A percentile compares a stretch with the other conserved stretches of the same genome.
Evolutionary conservation across 805 yeast species (phyloP).

Genomic region (Yamadazyma philogaea): DNA sequence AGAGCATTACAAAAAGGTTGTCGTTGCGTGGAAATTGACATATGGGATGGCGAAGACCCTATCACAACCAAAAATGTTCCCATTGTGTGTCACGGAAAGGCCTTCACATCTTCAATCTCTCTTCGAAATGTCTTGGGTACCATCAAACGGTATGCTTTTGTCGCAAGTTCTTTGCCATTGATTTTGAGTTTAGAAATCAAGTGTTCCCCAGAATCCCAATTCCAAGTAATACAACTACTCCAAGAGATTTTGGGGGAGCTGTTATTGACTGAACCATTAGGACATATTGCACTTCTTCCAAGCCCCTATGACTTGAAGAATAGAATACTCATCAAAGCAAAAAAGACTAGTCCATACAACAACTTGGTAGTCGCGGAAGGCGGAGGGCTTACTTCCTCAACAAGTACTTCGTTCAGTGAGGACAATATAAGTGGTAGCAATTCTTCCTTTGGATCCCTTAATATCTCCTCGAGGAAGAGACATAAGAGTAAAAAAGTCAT

Average conservation of each 20-base stretch:
- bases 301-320: conserved; percentile 72
- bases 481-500: conserved; percentile 22
- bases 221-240: conserved; percentile 51
- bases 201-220: conserved; percentile 69
- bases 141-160: conserved; percentile 81
- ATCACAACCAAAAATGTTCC: conserved; percentile 52
- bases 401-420: conserved; percentile 42
- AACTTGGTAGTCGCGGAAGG: conserved; percentile 19
- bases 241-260: conserved; percentile 57
- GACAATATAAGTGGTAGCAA: conserved; percentile 20
- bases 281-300: conserved; percentile 47
- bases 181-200: conserved; percentile 83
- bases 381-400: conserved; percentile 18
- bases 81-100: conserved; percentile 83
- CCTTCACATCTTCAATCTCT: conserved; percentile 73
- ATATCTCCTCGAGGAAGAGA: conserved; percentile 23
- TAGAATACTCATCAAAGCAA: conserved; percentile 73
- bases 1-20: conserved; percentile 89
- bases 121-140: conserved; percentile 67
- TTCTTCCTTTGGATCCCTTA: conserved; percentile 7
- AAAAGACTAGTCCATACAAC: conserved; percentile 42
- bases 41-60: conserved; percentile 77
- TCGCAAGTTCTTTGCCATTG: conserved; percentile 81
- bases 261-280: conserved; percentile 44
- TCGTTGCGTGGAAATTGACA: conserved; percentile 89